These are phyloP conservation scores for Wallacemonas sp. DNA, from an alignment of 208 protist species.

Conservation along the genomic window DNA sequence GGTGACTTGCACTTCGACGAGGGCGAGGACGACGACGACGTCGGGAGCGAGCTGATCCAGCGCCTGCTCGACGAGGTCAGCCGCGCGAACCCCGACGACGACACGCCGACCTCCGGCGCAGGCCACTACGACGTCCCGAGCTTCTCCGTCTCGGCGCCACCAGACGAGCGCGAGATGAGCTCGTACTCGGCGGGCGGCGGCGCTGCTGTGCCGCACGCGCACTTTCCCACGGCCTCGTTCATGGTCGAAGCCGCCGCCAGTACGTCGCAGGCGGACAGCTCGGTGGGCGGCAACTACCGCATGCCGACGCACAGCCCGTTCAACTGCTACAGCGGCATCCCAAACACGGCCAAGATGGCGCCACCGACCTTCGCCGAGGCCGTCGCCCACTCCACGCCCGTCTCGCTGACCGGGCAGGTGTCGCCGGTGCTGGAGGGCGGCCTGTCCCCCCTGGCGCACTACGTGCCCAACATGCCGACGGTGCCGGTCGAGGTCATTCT, in stretches of 20 bases:
- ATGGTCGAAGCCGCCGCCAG: conserved; percentile 11
- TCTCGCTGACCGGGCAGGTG: conserved; percentile 21
- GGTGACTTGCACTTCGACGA: conserved; percentile 16
- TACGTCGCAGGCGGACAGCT: conserved; percentile 5
- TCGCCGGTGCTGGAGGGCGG: conserved; percentile 33
- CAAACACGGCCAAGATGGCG: conserved; percentile 33
- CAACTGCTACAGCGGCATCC: conserved; percentile 47
- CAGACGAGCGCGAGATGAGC: conserved; percentile 7
- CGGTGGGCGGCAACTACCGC: conserved; percentile 1
- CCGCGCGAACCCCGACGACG: conserved; percentile 33
- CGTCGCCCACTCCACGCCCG: conserved; percentile 45
- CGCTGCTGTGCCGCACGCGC: not conserved
- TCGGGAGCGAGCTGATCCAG: conserved; percentile 39
- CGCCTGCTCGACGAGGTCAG: conserved; percentile 52
- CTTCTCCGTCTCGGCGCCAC: conserved; percentile 17
- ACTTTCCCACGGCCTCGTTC: conserved; percentile 11
- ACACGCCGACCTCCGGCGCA: conserved; percentile 9
- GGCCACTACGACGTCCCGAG: conserved; percentile 1
- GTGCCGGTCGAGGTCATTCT: conserved; percentile 69
- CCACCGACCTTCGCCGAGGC: conserved; percentile 78
- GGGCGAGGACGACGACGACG: conserved; percentile 29
- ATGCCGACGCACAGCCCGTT: conserved; percentile 31
- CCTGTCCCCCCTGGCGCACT: conserved; percentile 61
- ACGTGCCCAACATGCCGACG: conserved; percentile 64
- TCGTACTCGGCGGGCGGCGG: not conserved